Conservation (phyloP, 2,329 filamentous ascomycete genomes). For the Hypoxylon sp. region DNA sequence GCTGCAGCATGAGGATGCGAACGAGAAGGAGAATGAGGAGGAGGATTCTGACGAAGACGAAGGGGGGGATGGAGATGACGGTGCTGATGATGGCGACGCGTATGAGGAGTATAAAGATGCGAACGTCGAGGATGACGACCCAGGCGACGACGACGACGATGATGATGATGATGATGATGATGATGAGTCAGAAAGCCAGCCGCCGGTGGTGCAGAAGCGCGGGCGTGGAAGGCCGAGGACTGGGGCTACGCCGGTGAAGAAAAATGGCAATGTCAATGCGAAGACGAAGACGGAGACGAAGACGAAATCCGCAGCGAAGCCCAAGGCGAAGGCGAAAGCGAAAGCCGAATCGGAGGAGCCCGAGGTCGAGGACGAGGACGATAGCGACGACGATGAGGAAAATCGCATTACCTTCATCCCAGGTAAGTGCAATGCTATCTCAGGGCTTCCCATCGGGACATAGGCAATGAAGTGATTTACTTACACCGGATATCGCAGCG, state of each 20-base stretch:
- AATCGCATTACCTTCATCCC: slow-evolving; percentile 57
- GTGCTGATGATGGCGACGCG: slow-evolving; percentile 52
- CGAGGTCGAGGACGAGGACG: slow-evolving; percentile 37
- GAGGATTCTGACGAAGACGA: slow-evolving; percentile 36
- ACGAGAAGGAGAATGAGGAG: slow-evolving; percentile 1
- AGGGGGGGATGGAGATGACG: slow-evolving; percentile 43
- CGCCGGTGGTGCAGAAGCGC: slow-evolving; percentile 36
- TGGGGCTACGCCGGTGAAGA: slow-evolving; percentile 21
- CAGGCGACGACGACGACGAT: slow-evolving; percentile 42
- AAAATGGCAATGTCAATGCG: slow-evolving; percentile 40
- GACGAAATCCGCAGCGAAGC: slow-evolving; percentile 19
- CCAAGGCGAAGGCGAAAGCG: slow-evolving; percentile 10
- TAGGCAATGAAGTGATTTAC: not conserved
- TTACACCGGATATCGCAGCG: slow-evolving; percentile 36
- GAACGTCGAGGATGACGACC: slow-evolving; percentile 48
- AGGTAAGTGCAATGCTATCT: slow-evolving; percentile 20
- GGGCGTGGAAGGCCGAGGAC: slow-evolving; percentile 33
- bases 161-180: slow-evolving; percentile 45
- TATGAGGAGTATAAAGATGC: slow-evolving; percentile 39
- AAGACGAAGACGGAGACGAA: slow-evolving; percentile 42
- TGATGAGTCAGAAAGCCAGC: slow-evolving; percentile 30
- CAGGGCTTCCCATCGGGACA: too few species aligned
- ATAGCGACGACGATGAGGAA: slow-evolving; percentile 51
- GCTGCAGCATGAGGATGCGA: slow-evolving; percentile 33
- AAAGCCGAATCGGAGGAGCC: slow-evolving; percentile 45